A percentile compares a stretch with the other conserved stretches of the same genome.
phyloP scores from a whole-genome alignment of 129 eudicot species.

The Deinandra increscens region DNA sequence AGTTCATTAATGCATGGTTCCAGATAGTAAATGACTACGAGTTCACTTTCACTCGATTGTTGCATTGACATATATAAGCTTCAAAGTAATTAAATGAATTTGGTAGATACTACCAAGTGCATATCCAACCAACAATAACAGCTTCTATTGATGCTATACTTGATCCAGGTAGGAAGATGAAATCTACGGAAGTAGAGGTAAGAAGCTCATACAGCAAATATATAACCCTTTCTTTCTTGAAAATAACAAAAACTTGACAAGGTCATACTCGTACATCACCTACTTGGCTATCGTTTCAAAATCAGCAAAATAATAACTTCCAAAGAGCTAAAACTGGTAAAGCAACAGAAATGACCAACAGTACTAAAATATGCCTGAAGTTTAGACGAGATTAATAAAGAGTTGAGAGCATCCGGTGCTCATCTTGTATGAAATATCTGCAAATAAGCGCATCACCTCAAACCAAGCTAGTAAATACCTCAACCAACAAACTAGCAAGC shows the following conservation, averaged over 20 bases:
- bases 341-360: not conserved
- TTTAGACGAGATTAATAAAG: not conserved
- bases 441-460: slow-evolving; percentile 4
- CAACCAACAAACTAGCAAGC: slow-evolving; percentile 1
- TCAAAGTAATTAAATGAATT: slow-evolving; percentile 1
- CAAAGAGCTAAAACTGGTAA: slow-evolving; percentile 17
- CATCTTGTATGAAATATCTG: slow-evolving; percentile 4
- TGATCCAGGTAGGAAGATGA: not conserved
- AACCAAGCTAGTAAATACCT: not conserved
- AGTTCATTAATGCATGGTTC: no score
- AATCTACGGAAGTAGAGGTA: not conserved
- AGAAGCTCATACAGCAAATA: slow-evolving; percentile 2
- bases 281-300: slow-evolving; percentile 14
- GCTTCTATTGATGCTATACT: slow-evolving; percentile 16
- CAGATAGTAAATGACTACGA: not conserved
- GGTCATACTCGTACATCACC: not conserved
- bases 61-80: slow-evolving; percentile 9
- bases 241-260: not conserved
- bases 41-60: not conserved
- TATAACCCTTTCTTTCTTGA: slow-evolving; percentile 7
- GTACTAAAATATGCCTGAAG: slow-evolving; percentile 1
- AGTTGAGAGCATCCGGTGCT: slow-evolving; percentile 17
- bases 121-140: not conserved
- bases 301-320: slow-evolving; percentile 3
- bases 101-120: not conserved